Evolutionary conservation across 345 rosid genomes (phyloP).

Genomic region (Raphanus raphanistrum): DNA sequence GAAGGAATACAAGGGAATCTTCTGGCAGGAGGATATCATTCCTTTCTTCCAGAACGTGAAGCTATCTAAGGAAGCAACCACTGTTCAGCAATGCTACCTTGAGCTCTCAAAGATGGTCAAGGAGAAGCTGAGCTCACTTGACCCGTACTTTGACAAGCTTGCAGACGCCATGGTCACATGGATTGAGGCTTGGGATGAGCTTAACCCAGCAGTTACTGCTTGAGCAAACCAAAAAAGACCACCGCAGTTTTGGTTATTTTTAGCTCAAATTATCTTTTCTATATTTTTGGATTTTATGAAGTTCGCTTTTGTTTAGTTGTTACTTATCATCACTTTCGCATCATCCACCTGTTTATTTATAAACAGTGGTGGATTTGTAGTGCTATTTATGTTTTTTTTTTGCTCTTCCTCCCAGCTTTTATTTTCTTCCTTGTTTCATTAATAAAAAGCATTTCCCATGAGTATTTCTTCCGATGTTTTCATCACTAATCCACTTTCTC

Average conservation of each 20-base stretch:
- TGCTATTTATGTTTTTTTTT: not conserved
- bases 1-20: conserved; percentile 91
- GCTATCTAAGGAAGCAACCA: conserved; percentile 75
- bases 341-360: conserved; percentile 19
- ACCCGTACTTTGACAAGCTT: conserved; percentile 85
- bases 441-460: not conserved
- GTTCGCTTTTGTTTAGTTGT: conserved; percentile 25
- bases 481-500: too few species aligned
- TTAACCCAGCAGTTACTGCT: conserved; percentile 52
- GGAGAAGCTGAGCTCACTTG: conserved; percentile 76
- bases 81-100: conserved; percentile 82
- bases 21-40: conserved; percentile 96
- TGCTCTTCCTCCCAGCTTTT: not conserved
- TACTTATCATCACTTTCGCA: conserved; percentile 10
- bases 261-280: conserved; percentile 27
- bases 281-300: conserved; percentile 17
- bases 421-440: not conserved
- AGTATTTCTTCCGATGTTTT: not conserved
- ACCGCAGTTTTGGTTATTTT: conserved; percentile 31
- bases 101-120: conserved; percentile 78
- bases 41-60: conserved; percentile 73
- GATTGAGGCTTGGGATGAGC: conserved; percentile 98
- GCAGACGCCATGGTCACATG: conserved; percentile 92
- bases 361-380: conserved; percentile 24
- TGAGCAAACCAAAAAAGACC: conserved; percentile 9